Base-by-base conservation (phyloP, 805 yeast genomes). In the Ogataea corticis region DNA sequence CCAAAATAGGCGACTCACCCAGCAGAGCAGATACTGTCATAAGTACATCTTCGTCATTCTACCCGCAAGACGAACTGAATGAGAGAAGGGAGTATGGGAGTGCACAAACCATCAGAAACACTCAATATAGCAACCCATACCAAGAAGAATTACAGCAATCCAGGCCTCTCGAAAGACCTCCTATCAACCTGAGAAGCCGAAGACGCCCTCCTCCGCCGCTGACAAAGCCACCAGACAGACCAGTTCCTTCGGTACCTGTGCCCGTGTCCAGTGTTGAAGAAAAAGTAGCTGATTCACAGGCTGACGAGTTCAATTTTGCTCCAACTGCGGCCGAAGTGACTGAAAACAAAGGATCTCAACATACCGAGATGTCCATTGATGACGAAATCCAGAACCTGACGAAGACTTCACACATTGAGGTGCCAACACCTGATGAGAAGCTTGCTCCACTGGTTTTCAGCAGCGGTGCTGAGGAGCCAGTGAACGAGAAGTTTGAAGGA, bases 151-250 rank as follows among this genome's bases (percentile, higher is more conserved):
- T 19, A 21, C 27, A 13, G 16, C 35, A 27, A 14, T 19, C 29
- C 16, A 36, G 46, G 40, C 56, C 59, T 1, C 14, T 51, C 12
- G 44, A 46, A 13, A 47, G 45, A 14, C 52, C 57, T 3, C 52
- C 54, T 3, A 42, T 48, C 2, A 44, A 54, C 19, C 39, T 57
- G 11, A 31, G 49, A 2, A 40, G 46, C 30, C 50, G 55, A 33
- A 43, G 57, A 33, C 42, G 45, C 17, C 59, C 61, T 5, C 59
- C 59, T 31, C 41, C 43, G 15, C 7, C 15, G 33, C 18, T 16
- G 18, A 17, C 38, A 4, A 15, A 27, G 17, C 31, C 30, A n/a
- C 34, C 32, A 7, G 30, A 19, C 10, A 27, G 30, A 11, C 31
- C 37, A 17, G 37, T 18, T 19, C 23, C 37, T 33, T 15, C 37